Conservation (phyloP, 441 rosid species). For the Populus hybrid region DNA sequence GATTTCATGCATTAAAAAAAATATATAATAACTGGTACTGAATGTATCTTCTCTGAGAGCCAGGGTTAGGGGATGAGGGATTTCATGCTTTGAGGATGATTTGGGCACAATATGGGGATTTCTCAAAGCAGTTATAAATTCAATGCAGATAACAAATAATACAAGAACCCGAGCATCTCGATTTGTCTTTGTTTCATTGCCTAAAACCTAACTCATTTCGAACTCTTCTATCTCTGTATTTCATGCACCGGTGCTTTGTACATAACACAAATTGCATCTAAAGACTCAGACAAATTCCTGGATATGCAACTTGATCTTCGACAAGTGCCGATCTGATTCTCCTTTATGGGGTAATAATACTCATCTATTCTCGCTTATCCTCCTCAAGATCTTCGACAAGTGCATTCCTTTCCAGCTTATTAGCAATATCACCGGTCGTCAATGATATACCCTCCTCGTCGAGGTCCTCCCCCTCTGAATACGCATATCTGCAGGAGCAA, state of each 20-base stretch:
- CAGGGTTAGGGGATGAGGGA: too few species aligned
- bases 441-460: constrained; percentile 73
- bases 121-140: not conserved
- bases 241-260: constrained; percentile 24
- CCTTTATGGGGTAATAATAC: not conserved
- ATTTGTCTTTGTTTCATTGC: not conserved
- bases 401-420: constrained; percentile 49
- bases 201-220: constrained; percentile 3
- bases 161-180: not conserved
- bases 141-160: not conserved
- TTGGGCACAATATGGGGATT: not conserved
- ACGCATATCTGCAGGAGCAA: constrained; percentile 58
- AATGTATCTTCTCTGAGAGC: not conserved
- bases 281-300: constrained; percentile 11
- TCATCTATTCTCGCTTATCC: constrained; percentile 66
- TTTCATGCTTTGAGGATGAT: too few species aligned
- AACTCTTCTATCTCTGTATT: constrained; percentile 5
- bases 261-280: constrained; percentile 16
- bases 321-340: constrained; percentile 3
- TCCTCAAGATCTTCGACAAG: constrained; percentile 76
- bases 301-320: constrained; percentile 12
- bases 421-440: constrained; percentile 41
- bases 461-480: constrained; percentile 63
- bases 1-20: too few species aligned
- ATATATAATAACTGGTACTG: not conserved